Evolutionary conservation across 1,139 yeast genomes (phyloP), one percentile per base, ranked within the genome.

Genomic region (Saccharomyces hybrid): DNA sequence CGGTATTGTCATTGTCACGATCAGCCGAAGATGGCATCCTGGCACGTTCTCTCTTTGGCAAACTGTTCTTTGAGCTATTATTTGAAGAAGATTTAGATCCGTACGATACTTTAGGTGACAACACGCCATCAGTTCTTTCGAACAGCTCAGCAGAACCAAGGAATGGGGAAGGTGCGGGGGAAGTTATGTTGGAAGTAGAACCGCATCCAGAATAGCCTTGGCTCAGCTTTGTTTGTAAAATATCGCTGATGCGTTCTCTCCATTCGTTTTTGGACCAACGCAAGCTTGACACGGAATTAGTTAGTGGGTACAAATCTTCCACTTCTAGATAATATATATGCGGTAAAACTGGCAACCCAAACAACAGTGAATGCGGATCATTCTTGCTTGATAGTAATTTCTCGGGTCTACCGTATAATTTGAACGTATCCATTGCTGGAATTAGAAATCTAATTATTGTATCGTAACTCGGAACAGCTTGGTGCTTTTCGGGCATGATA

Each of bases 401-500:
- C 62, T 82, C 81, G 0, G 99, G 99, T 58, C 99, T 80, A 38
- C 99, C 99, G 66, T 93, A 93, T 49, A 93, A 77, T 48, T 84
- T 84, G 73, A 90, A 93, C 0, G 95, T 81, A 67, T 93, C 96
- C 73, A 89, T 76, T 26, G 88, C 74, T 0, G 98, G 98, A 4
- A 93, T 78, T 64, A 93, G 73, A 67, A 89, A 90, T 60, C 98
- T 77, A 57, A 93, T 91, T 64, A 91, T 78, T 1, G 98, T 91
- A 70, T 93, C 98, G 70, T 85, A 91, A 5, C 98, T 97, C 0
- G 95, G 95, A 46, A 93, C 96, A 11, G 96, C 84, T 42, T 91
- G 85, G 70, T 90, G 98, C 64, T 81, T 86, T 68, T 93, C 97
- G 4, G 98, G 97, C 97, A 93, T 91, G 60, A 93, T 74, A 67